Percentiles rank a stretch among this genome's conserved stretches.
Conservation (phyloP, 31 red algal genomes). For the Endocladia muricata region DNA sequence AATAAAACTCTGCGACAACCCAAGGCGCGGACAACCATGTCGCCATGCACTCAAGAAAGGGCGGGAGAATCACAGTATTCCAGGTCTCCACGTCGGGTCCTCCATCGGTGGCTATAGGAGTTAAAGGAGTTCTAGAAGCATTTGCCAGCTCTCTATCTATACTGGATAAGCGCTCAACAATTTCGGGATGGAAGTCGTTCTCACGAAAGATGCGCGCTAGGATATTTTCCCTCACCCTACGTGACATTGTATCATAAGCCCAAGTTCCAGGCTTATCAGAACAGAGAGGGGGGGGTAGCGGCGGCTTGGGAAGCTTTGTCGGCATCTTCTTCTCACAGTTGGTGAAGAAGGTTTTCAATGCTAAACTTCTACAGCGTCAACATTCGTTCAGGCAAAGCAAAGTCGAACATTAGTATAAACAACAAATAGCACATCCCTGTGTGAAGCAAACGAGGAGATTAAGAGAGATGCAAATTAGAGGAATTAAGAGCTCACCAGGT, state of each 20-base stretch:
- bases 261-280: constrained; percentile 83
- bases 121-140: constrained; percentile 37
- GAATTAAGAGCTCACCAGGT: too few relatives aligned
- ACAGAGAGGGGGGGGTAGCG: constrained; percentile 53
- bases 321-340: not conserved
- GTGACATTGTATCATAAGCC: constrained; percentile 87
- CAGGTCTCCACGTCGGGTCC: constrained; percentile 66
- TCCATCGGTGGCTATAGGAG: constrained; percentile 38
- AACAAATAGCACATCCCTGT: too few relatives aligned
- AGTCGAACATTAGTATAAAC: too few relatives aligned
- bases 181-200: constrained; percentile 52
- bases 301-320: not conserved
- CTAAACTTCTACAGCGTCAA: too few relatives aligned
- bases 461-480: too few relatives aligned
- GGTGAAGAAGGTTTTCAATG: too few relatives aligned
- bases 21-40: constrained; percentile 95
- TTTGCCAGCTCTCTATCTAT: constrained; percentile 52
- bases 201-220: constrained; percentile 84
- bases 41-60: not conserved
- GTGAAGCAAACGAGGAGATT: too few relatives aligned
- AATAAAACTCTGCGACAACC: constrained; percentile 88
- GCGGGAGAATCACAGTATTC: constrained; percentile 45
- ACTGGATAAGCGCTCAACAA: constrained; percentile 11
- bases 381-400: too few relatives aligned
- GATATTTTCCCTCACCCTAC: constrained; percentile 72